These are phyloP conservation scores for Starmerella stigmatis DNA, from an alignment of 805 yeast genomes.

Conservation along the genomic window DNA sequence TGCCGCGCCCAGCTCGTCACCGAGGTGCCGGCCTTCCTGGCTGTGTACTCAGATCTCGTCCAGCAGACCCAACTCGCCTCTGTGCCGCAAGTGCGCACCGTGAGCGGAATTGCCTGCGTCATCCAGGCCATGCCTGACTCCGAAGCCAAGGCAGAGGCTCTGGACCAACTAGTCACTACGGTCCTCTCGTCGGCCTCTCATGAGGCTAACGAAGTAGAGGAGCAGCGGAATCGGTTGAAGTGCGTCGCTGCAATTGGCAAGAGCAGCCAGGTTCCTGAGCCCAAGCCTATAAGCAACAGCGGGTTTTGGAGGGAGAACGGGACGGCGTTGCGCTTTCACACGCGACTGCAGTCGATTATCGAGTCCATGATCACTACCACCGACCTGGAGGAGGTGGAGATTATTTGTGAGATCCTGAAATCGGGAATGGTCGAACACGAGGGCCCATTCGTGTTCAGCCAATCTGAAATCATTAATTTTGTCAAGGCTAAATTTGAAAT, in stretches of 20 bases:
- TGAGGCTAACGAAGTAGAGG: conserved; percentile 20
- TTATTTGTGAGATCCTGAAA: conserved; percentile 51
- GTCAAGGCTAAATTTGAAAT: conserved; percentile 30
- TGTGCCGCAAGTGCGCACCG: conserved; percentile 29
- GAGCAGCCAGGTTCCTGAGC: conserved; percentile 49
- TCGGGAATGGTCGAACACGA: conserved; percentile 50
- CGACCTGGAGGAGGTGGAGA: conserved; percentile 48
- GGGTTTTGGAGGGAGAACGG: conserved; percentile 30
- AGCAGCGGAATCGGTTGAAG: conserved; percentile 45
- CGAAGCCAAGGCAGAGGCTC: conserved; percentile 28
- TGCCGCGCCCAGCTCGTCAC: conserved; percentile 23
- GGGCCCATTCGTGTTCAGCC: conserved; percentile 47
- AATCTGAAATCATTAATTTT: conserved; percentile 36
- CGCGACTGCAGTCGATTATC: conserved; percentile 36
- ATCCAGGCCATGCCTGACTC: conserved; percentile 25
- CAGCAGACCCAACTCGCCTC: conserved; percentile 14
- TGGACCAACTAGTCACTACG: conserved; percentile 11
- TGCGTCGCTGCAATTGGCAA: conserved; percentile 64
- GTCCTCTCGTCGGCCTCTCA: conserved; percentile 11
- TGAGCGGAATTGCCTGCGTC: conserved; percentile 29
- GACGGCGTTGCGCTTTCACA: conserved; percentile 29
- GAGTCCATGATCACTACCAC: conserved; percentile 35
- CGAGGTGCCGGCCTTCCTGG: conserved; percentile 27
- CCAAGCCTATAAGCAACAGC: conserved; percentile 14
- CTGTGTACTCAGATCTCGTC: conserved; percentile 23